Evolutionary conservation across 2,329 filamentous ascomycete genomes (phyloP).

Genomic region (Chaetomium strumarium): DNA sequence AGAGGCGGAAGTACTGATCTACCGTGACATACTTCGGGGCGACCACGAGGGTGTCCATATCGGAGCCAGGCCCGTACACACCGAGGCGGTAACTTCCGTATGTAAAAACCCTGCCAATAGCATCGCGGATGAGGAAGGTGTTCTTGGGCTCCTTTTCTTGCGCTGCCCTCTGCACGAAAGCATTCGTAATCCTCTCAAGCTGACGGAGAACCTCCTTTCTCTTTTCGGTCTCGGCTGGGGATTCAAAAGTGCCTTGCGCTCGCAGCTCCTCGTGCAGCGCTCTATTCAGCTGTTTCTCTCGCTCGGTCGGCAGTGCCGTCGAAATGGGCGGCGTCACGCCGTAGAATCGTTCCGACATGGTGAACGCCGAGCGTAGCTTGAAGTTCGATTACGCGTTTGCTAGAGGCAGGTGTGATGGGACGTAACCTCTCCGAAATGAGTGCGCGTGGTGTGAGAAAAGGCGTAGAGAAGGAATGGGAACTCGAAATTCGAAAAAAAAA

Average conservation of each 20-base stretch:
- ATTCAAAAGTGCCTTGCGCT: constrained; percentile 87
- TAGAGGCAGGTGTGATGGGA: not conserved
- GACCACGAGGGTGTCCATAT: constrained; percentile 94
- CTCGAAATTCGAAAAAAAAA: not conserved
- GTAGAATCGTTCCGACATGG: constrained; percentile 30
- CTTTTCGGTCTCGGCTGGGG: constrained; percentile 72
- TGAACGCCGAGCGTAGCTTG: not conserved
- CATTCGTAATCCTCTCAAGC: constrained; percentile 72
- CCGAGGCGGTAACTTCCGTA: constrained; percentile 94
- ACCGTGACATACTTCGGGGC: constrained; percentile 83
- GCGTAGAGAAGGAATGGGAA: not conserved
- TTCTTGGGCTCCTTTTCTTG: constrained; percentile 65
- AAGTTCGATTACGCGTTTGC: not conserved
- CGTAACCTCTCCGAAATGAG: constrained; percentile 4
- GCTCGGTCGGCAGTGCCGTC: constrained; percentile 64
- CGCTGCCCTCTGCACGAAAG: constrained; percentile 81
- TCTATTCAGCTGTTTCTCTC: constrained; percentile 71
- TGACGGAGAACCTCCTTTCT: constrained; percentile 68
- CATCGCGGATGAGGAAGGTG: constrained; percentile 70
- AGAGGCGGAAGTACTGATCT: constrained; percentile 87
- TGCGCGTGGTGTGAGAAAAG: not conserved
- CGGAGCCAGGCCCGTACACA: constrained; percentile 89
- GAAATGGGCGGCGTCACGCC: constrained; percentile 86
- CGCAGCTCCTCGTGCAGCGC: constrained; percentile 79
- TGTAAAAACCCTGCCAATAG: constrained; percentile 88